Percentiles rank a stretch among this genome's conserved stretches.
These are phyloP conservation scores for Amniculicola lignicola DNA, from an alignment of 495 filamentous ascomycete genomes.

Conservation along the genomic window DNA sequence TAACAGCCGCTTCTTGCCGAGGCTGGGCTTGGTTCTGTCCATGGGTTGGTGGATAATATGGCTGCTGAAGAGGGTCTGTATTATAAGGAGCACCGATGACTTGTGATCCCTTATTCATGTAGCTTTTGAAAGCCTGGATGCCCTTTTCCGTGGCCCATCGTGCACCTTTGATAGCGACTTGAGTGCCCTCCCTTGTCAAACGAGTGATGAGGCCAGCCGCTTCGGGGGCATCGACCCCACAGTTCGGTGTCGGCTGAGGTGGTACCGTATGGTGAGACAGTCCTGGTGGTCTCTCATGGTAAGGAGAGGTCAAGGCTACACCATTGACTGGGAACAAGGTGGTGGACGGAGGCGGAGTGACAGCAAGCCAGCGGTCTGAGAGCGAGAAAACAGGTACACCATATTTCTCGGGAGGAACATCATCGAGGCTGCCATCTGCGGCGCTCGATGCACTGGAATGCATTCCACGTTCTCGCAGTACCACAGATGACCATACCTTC, in stretches of 20 bases:
- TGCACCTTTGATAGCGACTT: constrained; percentile 84
- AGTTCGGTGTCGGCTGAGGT: constrained; percentile 68
- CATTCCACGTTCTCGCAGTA: constrained; percentile 52
- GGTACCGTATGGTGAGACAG: constrained; percentile 68
- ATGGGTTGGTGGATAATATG: constrained; percentile 68
- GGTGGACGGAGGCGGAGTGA: constrained; percentile 71
- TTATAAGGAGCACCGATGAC: constrained; percentile 39
- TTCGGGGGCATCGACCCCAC: constrained; percentile 72
- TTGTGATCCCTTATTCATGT: constrained; percentile 67
- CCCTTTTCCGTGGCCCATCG: constrained; percentile 85
- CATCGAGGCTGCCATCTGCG: constrained; percentile 48
- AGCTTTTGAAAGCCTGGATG: constrained; percentile 80
- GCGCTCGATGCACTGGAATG: constrained; percentile 54
- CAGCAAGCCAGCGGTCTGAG: constrained; percentile 78
- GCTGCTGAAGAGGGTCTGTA: constrained; percentile 30
- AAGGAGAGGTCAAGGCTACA: constrained; percentile 41
- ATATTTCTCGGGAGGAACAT: constrained; percentile 45
- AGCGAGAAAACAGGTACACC: constrained; percentile 69
- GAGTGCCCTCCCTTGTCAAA: constrained; percentile 80
- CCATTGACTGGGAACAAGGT: constrained; percentile 67
- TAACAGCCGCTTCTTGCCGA: constrained; percentile 67
- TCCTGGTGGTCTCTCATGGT: constrained; percentile 58
- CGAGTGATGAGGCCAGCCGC: constrained; percentile 80
- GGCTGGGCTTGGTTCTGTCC: constrained; percentile 44
- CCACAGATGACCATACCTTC: constrained; percentile 82